These are phyloP conservation scores for Triangularia setosa DNA, from an alignment of 2,329 filamentous ascomycete species.

Conservation along the genomic window DNA sequence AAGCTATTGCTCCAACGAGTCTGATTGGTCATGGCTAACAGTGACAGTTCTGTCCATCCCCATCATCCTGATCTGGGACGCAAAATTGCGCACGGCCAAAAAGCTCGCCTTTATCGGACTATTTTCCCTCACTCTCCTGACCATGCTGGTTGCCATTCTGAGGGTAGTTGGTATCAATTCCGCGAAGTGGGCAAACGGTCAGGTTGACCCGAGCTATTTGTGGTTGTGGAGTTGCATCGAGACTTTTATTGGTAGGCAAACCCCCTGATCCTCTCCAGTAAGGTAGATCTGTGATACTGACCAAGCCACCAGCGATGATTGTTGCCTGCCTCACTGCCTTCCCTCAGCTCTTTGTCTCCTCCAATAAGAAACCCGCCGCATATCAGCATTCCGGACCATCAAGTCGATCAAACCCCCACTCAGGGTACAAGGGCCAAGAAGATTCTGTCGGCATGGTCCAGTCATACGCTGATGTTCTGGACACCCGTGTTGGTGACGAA, in stretches of 20 bases:
- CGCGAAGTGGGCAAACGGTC: not conserved
- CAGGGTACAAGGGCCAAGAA: not conserved
- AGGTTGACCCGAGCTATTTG: constrained; percentile 1
- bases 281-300: not conserved
- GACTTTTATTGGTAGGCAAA: not conserved
- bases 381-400: not conserved
- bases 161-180: constrained; percentile 9
- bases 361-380: not conserved
- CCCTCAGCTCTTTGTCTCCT: constrained; percentile 13
- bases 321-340: constrained; percentile 13
- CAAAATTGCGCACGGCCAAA: constrained; percentile 3
- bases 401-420: not conserved
- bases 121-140: constrained; percentile 14
- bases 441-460: not conserved
- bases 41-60: constrained; percentile 10
- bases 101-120: constrained; percentile 10
- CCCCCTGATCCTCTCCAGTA: not conserved
- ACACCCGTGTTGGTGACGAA: not conserved
- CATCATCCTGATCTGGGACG: constrained; percentile 9
- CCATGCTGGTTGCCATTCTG: constrained; percentile 11
- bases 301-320: constrained; percentile 3
- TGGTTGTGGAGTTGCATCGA: constrained; percentile 8
- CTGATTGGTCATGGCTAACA: not conserved
- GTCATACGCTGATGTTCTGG: not conserved
- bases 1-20: not conserved